Evolutionary conservation across 2,329 filamentous ascomycete species (phyloP), one percentile per base, ranked within the genome.

Genomic region (Fusarium haematococcum): DNA sequence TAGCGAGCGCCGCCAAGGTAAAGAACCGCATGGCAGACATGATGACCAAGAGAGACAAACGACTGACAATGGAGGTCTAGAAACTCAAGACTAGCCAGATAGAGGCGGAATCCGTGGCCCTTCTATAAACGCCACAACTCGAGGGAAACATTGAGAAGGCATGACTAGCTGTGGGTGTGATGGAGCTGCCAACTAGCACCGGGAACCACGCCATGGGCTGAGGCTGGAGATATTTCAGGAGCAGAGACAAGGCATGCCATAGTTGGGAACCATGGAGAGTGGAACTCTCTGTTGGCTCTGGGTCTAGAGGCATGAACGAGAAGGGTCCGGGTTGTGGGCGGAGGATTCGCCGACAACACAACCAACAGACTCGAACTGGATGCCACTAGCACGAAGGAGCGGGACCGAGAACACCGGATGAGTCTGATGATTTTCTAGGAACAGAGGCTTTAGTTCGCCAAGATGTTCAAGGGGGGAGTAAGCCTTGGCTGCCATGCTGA

Each of bases 1-100:
- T 64, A 52, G 54, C 65, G 59, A 77, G 60, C 25, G 68, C 67
- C 30, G 70, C 71, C 27, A 67, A 60, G 56, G 71, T 69, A n/a
- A 74, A 59, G 57, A 74, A 66, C 27, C 63, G 69, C 25, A 43
- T 65, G 67, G 61, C 63, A 33, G 71, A 69, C 71, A 74, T 72
- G 58, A 45, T 67, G 50, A 61, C 43, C 27, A 35, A 25, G 30
- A 20, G 25, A 27, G 37, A 30, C 18, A 32, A 41, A 18, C 32
- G 16, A 23, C 23, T 9, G n/a, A 33, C 20, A 23, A 27, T 37
- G 6, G 54, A 43, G 58, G 50, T 45, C 60, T 54, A 67, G 64
- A 63, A 48, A 20, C 48, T 20, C n/a, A 62, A 27, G n/a, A 62
- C 32, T 41, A 63, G 33, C 33, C 35, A 13, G 50, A 48, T 10